A percentile compares a stretch with the other conserved stretches of the same genome.
Evolutionary conservation across 306 rosid genomes (phyloP).

Genomic region (Corylus heterophylla): DNA sequence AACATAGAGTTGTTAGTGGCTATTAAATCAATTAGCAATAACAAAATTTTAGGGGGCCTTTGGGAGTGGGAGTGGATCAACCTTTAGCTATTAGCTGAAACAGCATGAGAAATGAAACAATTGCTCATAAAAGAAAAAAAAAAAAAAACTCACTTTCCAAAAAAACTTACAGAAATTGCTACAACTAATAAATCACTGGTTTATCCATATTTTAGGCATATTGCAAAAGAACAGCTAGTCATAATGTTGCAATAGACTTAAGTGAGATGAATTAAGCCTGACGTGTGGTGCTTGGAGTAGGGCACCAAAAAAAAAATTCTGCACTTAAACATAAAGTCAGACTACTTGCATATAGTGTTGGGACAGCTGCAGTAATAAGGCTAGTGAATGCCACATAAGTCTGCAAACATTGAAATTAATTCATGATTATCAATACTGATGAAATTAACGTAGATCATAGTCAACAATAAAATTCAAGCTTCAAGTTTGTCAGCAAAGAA

Average conservation of each 20-base stretch:
- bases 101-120: neutral
- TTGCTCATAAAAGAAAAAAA: neutral
- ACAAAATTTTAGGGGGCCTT: neutral
- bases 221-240: neutral
- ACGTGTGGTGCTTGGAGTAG: neutral
- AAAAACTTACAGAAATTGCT: neutral
- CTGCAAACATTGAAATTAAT: slow-evolving; percentile 48
- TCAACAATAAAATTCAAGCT: neutral
- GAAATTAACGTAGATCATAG: neutral
- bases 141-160: neutral
- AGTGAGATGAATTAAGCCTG: slow-evolving; percentile 1
- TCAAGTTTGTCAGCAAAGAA: neutral
- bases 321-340: slow-evolving; percentile 18
- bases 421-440: slow-evolving; percentile 14
- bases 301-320: slow-evolving; percentile 2
- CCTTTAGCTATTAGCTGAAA: neutral
- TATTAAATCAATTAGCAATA: neutral
- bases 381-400: slow-evolving; percentile 86
- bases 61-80: neutral
- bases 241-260: neutral
- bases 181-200: neutral
- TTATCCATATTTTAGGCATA: neutral
- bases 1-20: neutral
- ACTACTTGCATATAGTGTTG: slow-evolving; percentile 72
- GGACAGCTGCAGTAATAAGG: slow-evolving; percentile 84